Percentiles rank a stretch among this genome's conserved stretches.
Conservation (phyloP, 108 stramenopile genomes). For the Skeletonema marinoi region DNA sequence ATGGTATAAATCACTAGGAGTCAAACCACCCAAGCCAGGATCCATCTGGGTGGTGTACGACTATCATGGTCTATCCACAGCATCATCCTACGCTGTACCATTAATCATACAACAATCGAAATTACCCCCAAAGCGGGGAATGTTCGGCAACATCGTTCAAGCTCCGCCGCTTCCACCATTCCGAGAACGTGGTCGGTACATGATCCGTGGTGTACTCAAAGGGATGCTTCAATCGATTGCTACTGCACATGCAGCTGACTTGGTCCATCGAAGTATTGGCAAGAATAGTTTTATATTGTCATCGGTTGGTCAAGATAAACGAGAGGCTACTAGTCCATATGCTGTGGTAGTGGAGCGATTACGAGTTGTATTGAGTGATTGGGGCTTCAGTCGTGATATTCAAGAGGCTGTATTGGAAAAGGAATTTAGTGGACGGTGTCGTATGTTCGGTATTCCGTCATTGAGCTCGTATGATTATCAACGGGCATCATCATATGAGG, state of each 20-base stretch:
- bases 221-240: slow-evolving; percentile 68
- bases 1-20: slow-evolving; percentile 73
- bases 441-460: slow-evolving; percentile 62
- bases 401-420: slow-evolving; percentile 62
- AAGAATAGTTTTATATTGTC: slow-evolving; percentile 62
- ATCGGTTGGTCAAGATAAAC: slow-evolving; percentile 66
- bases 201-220: slow-evolving; percentile 68
- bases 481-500: background rate
- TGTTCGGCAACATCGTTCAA: slow-evolving; percentile 61
- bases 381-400: slow-evolving; percentile 68
- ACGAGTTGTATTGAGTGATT: slow-evolving; percentile 68
- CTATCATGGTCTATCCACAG: slow-evolving; percentile 71
- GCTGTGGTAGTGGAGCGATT: slow-evolving; percentile 43
- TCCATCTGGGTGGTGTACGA: slow-evolving; percentile 81
- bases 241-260: slow-evolving; percentile 63
- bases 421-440: slow-evolving; percentile 63
- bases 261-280: slow-evolving; percentile 83
- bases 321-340: slow-evolving; percentile 64
- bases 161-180: slow-evolving; percentile 69
- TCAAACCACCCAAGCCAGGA: slow-evolving; percentile 65
- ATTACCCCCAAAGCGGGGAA: slow-evolving; percentile 62
- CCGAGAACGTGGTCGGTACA: slow-evolving; percentile 63
- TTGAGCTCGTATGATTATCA: slow-evolving; percentile 24
- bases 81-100: slow-evolving; percentile 57
- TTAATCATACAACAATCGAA: slow-evolving; percentile 39